These are phyloP conservation scores for Hydnomerulius pinastri DNA, from an alignment of 768 basidiomycete species.

Conservation along the genomic window DNA sequence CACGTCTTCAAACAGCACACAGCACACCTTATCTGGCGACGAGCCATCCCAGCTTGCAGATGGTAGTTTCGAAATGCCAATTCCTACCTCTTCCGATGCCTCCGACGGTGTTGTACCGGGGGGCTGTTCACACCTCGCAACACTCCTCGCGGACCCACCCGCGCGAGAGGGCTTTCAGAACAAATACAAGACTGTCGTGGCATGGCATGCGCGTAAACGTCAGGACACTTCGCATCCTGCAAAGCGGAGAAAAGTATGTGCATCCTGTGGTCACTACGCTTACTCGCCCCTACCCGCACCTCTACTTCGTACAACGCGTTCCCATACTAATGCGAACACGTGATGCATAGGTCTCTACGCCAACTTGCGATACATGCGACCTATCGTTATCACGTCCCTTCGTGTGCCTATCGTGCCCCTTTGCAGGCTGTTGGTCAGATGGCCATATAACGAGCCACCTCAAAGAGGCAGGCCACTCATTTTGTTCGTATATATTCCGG, in stretches of 20 bases:
- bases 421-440: constrained; percentile 67
- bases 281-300: background rate
- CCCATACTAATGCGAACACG: no score
- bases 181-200: constrained; percentile 55
- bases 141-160: constrained; percentile 36
- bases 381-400: constrained; percentile 61
- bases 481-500: constrained; percentile 56
- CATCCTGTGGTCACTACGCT: no score
- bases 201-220: constrained; percentile 53
- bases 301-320: no score
- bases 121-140: constrained; percentile 44
- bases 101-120: constrained; percentile 7
- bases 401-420: constrained; percentile 72
- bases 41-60: constrained; percentile 17
- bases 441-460: constrained; percentile 63
- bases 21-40: constrained; percentile 31
- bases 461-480: constrained; percentile 54
- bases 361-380: constrained; percentile 64
- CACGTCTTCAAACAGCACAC: constrained; percentile 30
- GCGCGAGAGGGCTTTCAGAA: constrained; percentile 34
- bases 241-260: constrained; percentile 67
- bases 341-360: constrained; percentile 48
- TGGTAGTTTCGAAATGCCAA: constrained; percentile 9
- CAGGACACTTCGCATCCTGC: constrained; percentile 49
- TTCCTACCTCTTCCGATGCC: constrained; percentile 13